Base-by-base conservation (phyloP, 768 basidiomycete species). In the Leccinum subgranulosum region DNA sequence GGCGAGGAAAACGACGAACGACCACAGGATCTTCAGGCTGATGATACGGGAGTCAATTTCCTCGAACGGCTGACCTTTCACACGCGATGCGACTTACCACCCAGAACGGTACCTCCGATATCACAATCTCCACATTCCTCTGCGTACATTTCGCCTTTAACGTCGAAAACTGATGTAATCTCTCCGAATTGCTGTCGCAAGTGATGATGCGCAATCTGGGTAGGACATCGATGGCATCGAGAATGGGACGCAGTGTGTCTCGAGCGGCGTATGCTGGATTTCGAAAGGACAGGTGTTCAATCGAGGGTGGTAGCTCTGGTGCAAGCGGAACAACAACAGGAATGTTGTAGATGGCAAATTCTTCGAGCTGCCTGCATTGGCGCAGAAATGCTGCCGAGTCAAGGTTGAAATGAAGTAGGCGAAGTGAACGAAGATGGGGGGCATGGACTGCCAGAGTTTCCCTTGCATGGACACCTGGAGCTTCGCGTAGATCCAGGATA, bases 251-350 rank as follows among this genome's bases (percentile, higher is more conserved):
- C 23, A 77, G 58, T 36, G 71, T 65, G 11, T 59, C 51, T 34
- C 66, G 60, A 8, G 60, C 60, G 2, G 63, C 59, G 49, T 67
- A 64, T 11, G 28, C 21, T 19, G 67, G 64, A 55, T 74, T 75
- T 33, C 76, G 64, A 58, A 79, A 73, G 31, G 68, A 67, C 4
- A 81, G 58, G 55, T 80, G 79, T 53, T 79, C 72, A 31, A 81
- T 63, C 2, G 74, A 69, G 10, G 55, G 55, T 6, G 80, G 74
- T 8, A 81, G 69, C 5, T 57, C 55, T 9, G 52, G 60, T 3
- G 55, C 69, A 19, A 80, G 67, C 1, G 69, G 66, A 27, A 75
- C 51, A 12, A 76, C 49, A 1, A 63, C 65, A 4, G 78, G 76
- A 3, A 78, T 55, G 43, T 69, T 75, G 34, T 73, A 66, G 17